Base-by-base conservation (phyloP, 768 basidiomycete genomes). In the Chalciporus sphaerocephalus region DNA sequence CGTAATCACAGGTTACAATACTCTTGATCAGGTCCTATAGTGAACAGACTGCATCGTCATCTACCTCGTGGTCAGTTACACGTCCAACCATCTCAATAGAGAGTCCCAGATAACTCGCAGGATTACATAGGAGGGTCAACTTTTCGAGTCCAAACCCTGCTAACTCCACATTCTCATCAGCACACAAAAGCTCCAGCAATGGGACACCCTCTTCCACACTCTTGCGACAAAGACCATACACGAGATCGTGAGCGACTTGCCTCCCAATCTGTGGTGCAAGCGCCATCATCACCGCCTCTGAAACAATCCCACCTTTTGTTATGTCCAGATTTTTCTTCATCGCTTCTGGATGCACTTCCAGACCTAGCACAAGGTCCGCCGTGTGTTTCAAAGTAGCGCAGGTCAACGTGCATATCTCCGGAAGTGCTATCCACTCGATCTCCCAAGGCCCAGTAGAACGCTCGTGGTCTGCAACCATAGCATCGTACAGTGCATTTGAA, bases 381-480 rank as follows among this genome's bases (percentile, higher is more conserved):
- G 70, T 73, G 35, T 74, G 71, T 40, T 51, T 53, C 39, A 75
- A 46, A 0, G 66, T 61, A 6, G 73, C 69, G 33, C 71, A 68
- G 0, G 70, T 71, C 51, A 75, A 52, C 21, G 68, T 74, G 47
- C 60, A 69, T 36, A 72, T 71, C 52, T 75, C 72, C 2, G 73
- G 73, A 6, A 75, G 46, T 16, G 65, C 69, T 6, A 75, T 71
- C 74, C 73, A 75, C 47, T 75, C 74, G n/a, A 74, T 70, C 52
- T 75, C 69, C 73, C 73, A 75, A 20, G 73, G 71, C 18, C 74
- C 74, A 2, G 73, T 74, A 34, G 72, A 69, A 16, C 74, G 65
- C 44, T 74, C 74, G 34, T 75, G 74, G 51, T 74, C 74, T 46
- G 69, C 73, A 3, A 74, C 71, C 71, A 75, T 69, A 11, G 70